Conservation (phyloP, 169 alveolate species). For the Sarcocystis neurona region DNA sequence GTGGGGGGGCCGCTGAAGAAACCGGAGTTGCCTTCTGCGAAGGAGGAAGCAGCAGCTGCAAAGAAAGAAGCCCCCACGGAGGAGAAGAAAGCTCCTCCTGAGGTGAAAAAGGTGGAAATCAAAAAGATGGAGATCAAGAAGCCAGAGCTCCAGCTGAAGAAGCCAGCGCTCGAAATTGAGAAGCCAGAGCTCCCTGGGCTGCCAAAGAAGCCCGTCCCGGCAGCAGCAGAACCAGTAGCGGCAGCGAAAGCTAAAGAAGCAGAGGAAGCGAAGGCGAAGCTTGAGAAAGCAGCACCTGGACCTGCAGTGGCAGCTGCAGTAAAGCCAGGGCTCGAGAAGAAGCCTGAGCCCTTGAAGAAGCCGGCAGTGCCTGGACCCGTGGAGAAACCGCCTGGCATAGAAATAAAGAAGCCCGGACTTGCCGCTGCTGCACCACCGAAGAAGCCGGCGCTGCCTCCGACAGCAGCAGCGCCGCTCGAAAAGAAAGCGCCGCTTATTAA, state of each 20-base stretch:
- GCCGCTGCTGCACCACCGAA: not conserved
- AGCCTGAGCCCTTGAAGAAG: no score
- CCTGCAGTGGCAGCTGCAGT: not conserved
- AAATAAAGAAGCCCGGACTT: no score
- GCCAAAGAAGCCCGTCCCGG: not conserved
- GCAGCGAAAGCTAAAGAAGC: not conserved
- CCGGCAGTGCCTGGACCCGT: no score
- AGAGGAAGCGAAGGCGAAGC: not conserved
- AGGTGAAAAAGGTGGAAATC: no score
- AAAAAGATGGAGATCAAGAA: conserved; percentile 6
- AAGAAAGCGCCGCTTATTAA: no score
- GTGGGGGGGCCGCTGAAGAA: not conserved
- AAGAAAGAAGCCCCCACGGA: no score
- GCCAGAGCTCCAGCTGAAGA: not conserved
- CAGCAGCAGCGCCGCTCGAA: not conserved
- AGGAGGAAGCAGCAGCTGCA: no score
- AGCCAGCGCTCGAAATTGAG: no score
- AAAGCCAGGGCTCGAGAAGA: not conserved
- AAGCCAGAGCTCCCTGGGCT: not conserved
- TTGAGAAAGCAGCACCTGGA: not conserved
- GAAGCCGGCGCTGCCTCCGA: not conserved
- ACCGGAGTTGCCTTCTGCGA: no score
- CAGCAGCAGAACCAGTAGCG: not conserved
- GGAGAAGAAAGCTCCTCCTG: no score
- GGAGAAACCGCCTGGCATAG: no score